Percentiles rank a stretch among this genome's conserved stretches.
phyloP scores from a whole-genome alignment of 2,329 filamentous ascomycete species.

The Biscogniauxia mediterranea region DNA sequence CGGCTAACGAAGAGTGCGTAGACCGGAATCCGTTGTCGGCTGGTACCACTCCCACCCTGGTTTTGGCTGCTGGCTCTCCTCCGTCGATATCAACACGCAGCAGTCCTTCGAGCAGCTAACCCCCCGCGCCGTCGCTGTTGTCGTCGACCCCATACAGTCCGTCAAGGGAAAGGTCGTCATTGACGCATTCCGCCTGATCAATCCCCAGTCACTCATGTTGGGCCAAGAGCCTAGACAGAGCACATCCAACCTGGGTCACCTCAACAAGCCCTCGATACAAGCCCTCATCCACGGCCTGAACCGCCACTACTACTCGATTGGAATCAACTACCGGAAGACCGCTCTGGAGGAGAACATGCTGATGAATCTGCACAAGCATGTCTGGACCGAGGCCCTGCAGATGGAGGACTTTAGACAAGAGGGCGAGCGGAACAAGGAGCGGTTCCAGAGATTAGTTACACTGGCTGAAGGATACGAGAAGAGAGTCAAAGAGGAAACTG shows the following conservation, averaged over 20 bases:
- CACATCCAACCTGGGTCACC: conserved; percentile 93
- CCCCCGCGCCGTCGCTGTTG: conserved; percentile 92
- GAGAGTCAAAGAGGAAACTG: conserved; percentile 97
- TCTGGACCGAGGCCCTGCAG: conserved; percentile 95
- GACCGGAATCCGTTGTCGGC: conserved; percentile 94
- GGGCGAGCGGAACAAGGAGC: conserved; percentile 80
- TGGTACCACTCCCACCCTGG: conserved; percentile 99
- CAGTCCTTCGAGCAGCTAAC: conserved; percentile 99
- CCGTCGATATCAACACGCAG: conserved; percentile 98
- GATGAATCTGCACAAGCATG: conserved; percentile 99
- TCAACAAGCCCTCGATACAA: conserved; percentile 99
- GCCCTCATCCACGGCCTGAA: conserved; percentile 97
- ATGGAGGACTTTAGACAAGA: conserved; percentile 95
- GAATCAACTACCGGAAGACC: conserved; percentile 96
- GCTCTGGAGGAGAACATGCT: conserved; percentile 98
- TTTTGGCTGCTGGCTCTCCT: conserved; percentile 98
- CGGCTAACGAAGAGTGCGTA: conserved; percentile 36
- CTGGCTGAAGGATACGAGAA: conserved; percentile 97
- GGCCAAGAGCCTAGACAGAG: conserved; percentile 97
- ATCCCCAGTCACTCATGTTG: conserved; percentile 95
- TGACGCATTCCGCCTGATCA: conserved; percentile 97
- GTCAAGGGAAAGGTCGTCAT: conserved; percentile 99
- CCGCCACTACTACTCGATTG: conserved; percentile 98
- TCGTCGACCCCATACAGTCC: conserved; percentile 97
- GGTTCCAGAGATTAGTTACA: conserved; percentile 81